Conservation (phyloP, 2,329 filamentous ascomycete genomes). For the Alternaria gaisen region DNA sequence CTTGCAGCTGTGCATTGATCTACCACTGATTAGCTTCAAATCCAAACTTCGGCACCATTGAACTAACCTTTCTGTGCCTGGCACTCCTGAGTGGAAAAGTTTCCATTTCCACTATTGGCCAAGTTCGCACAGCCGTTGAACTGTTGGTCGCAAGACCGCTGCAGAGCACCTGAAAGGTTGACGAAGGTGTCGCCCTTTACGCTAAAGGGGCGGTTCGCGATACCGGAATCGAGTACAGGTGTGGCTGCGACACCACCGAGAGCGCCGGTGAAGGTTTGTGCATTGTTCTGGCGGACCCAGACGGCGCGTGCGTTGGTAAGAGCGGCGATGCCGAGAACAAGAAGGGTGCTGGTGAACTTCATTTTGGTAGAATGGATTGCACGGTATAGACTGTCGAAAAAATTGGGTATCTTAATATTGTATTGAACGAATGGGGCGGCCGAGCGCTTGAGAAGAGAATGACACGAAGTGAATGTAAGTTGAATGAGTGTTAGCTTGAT, state of each 20-base stretch:
- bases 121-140: constrained; percentile 68
- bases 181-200: constrained; percentile 58
- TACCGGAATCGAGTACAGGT: constrained; percentile 59
- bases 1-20: constrained; percentile 10
- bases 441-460: constrained; percentile 29
- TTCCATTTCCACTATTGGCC: constrained; percentile 61
- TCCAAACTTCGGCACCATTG: background rate
- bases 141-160: constrained; percentile 70
- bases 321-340: constrained; percentile 29
- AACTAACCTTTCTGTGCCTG: constrained; percentile 60
- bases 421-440: constrained; percentile 26
- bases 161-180: constrained; percentile 63
- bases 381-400: constrained; percentile 1
- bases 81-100: constrained; percentile 62
- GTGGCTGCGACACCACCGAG: constrained; percentile 65
- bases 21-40: background rate
- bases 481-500: constrained; percentile 3
- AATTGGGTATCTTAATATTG: constrained; percentile 11
- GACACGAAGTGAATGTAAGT: constrained; percentile 19
- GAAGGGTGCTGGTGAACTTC: constrained; percentile 33
- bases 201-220: constrained; percentile 55
- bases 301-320: constrained; percentile 31
- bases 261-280: constrained; percentile 55
- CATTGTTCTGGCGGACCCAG: constrained; percentile 35
- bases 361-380: constrained; percentile 26